Evolutionary conservation across 306 rosid species (phyloP), one percentile per base, ranked within the genome.

Genomic region (Dicorynia guianensis): DNA sequence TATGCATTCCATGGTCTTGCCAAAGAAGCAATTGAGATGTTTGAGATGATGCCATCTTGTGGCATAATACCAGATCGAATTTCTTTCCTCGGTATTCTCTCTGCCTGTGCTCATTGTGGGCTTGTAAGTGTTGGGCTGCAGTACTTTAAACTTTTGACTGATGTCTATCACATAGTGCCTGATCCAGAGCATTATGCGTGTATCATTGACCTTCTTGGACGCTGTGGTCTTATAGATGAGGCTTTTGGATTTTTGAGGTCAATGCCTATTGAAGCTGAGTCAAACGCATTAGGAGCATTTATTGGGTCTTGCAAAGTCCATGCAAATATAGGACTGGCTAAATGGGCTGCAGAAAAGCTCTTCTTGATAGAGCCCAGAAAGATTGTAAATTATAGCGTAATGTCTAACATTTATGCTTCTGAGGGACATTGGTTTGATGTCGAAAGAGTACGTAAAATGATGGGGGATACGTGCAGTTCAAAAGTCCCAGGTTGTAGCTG

Each of bases 81-180:
- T 39, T 75, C 89, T 12, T 87, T 93, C 71, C 96, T 91, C 38
- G 91, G 93, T 46, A 85, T 85, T 83, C 87, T 93, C 53, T 81
- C 94, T 19, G 93, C 93, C 55, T 89, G 97, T 71, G 87, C 82
- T 50, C 97, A 93, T 80, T 74, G 87, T 6, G 96, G 96, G 34
- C 79, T 85, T 40, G 80, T 86, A 47, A 71, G 52, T 36, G 62
- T 19, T 49, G 98, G 97, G 47, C 77, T 89, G 78, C 67, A 84
- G 58, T 91, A 86, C 86, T 91, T 91, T 19, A 80, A 79, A 46
- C 53, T 81, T 65, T 91, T 93, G 96, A 85, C 70, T 7, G 36
- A 60, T 34, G 76, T 47, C 18, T 87, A 89, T 79, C 83, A 48
- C 11, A 84, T 85, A 62, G 49, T 67, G 20, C 98, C 93, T 38